Base-by-base conservation (phyloP, 768 basidiomycete genomes). In the Lentinula detonsa region DNA sequence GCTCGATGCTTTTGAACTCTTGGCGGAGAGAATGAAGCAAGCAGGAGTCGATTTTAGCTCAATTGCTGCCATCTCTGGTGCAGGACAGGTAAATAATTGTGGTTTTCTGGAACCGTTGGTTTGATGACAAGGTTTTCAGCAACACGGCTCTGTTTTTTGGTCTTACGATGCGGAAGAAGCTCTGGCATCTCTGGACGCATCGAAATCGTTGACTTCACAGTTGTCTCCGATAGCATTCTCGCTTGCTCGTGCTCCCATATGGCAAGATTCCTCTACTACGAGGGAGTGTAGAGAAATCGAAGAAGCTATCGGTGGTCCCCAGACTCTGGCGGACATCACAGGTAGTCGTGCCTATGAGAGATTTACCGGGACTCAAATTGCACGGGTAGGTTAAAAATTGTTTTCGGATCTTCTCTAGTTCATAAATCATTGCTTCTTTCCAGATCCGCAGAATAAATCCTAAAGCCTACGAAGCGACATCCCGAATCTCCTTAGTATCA, bases 101-200 rank as follows among this genome's bases (percentile, higher is more conserved):
- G 46, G 16, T 4, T 23, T 18, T 56, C 23, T 56, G 56, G 51
- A 5, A 5, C 1, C 13, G 37, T 34, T 23, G 53, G 28, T 59
- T 50, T 42, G n/a, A 50, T 35, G 48, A n/a, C n/a, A 31, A 35
- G 62, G 5, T 50, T 51, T 53, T 16, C 46, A 91, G 88, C 90
- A 93, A 89, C 92, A 93, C 70, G 90, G 91, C 21, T 91, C 90
- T 4, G 88, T 93, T 2, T 93, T 88, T 68, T 93, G 91, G 92
- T 87, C 88, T 0, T 65, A 71, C 11, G 72, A 75, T 10, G 86
- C 86, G 0, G 79, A 82, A 58, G 42, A 62, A 5, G 69, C 82
- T 7, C 78, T 95, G 6, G 73, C 81, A 2, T 74, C 73, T 2
- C 78, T 93, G 59, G 78, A 87, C 69, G 65, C 85, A 0, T 63